Evolutionary conservation across 1,284 basidiomycete genomes (phyloP).

Genomic region (Papiliotrema flavescens): DNA sequence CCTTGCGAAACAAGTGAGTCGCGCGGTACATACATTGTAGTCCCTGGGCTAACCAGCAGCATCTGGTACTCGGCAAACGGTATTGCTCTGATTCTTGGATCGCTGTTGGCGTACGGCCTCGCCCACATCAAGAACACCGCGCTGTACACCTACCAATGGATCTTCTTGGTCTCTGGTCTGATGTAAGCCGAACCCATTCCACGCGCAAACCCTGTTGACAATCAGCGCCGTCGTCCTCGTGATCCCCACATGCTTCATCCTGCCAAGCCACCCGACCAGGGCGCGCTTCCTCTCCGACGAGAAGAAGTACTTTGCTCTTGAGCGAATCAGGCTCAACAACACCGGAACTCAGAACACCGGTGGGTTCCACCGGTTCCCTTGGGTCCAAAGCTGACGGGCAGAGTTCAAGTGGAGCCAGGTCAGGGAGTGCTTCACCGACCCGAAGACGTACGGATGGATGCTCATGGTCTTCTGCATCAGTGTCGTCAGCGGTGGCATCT

Average conservation of each 20-base stretch:
- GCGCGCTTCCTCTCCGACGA: slow-evolving; percentile 43
- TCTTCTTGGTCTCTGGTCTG: slow-evolving; percentile 54
- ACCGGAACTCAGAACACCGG: slow-evolving; percentile 37
- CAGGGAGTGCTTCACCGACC: slow-evolving; percentile 38
- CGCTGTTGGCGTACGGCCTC: slow-evolving; percentile 36
- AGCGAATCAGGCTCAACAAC: slow-evolving; percentile 47
- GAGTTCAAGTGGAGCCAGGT: slow-evolving; percentile 41
- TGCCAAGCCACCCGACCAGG: slow-evolving; percentile 41
- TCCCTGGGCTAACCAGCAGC: slow-evolving; percentile 7
- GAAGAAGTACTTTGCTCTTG: slow-evolving; percentile 46
- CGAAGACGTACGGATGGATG: slow-evolving; percentile 39
- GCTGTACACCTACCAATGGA: slow-evolving; percentile 44
- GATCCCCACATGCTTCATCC: slow-evolving; percentile 25
- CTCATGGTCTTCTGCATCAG: slow-evolving; percentile 29
- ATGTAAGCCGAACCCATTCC: slow-evolving; percentile 12
- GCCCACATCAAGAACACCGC: slow-evolving; percentile 19
- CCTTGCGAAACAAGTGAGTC: slow-evolving; percentile 22
- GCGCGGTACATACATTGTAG: slow-evolving; percentile 16
- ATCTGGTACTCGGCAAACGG: slow-evolving; percentile 28
- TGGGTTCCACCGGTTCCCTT: not conserved
- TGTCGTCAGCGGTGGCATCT: slow-evolving; percentile 37
- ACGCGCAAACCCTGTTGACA: not conserved
- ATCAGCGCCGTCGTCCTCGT: slow-evolving; percentile 14
- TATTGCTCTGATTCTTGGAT: slow-evolving; percentile 29
- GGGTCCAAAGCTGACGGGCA: not conserved